Evolutionary conservation across 1,284 basidiomycete species (phyloP).

Genomic region (Singerocomus inundabilis): DNA sequence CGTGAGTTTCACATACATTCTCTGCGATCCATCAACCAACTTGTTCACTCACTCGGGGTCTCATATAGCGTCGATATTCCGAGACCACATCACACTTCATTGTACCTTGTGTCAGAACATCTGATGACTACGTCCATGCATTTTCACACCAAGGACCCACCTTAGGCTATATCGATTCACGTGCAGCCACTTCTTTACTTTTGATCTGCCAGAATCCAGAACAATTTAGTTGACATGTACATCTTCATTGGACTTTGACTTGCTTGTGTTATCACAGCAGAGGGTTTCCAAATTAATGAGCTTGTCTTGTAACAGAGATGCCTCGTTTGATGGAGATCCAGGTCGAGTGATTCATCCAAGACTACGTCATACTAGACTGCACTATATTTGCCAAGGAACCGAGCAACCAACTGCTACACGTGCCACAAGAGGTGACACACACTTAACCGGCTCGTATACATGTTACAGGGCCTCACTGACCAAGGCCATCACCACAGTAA

Average conservation of each 20-base stretch:
- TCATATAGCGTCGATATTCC: slow-evolving; percentile 62
- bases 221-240: slow-evolving; percentile 28
- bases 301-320: background rate
- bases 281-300: slow-evolving; percentile 15
- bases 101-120: slow-evolving; percentile 77
- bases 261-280: slow-evolving; percentile 35
- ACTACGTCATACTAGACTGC: background rate
- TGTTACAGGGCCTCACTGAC: slow-evolving; percentile 37
- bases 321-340: background rate
- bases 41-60: slow-evolving; percentile 8
- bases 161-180: slow-evolving; percentile 1
- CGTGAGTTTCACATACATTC: slow-evolving; percentile 53
- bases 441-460: background rate
- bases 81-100: slow-evolving; percentile 62
- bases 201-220: slow-evolving; percentile 21
- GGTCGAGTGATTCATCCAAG: background rate
- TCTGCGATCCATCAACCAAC: background rate
- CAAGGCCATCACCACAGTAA: slow-evolving; percentile 46
- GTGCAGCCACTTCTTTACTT: slow-evolving; percentile 9
- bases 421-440: background rate
- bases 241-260: slow-evolving; percentile 23
- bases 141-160: slow-evolving; percentile 13
- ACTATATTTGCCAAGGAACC: background rate
- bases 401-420: too few species aligned
- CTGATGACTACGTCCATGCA: slow-evolving; percentile 43